Percentiles rank a stretch among this genome's conserved stretches.
Conservation (phyloP, 257 asterid species). For the Jacaranda copaia region DNA sequence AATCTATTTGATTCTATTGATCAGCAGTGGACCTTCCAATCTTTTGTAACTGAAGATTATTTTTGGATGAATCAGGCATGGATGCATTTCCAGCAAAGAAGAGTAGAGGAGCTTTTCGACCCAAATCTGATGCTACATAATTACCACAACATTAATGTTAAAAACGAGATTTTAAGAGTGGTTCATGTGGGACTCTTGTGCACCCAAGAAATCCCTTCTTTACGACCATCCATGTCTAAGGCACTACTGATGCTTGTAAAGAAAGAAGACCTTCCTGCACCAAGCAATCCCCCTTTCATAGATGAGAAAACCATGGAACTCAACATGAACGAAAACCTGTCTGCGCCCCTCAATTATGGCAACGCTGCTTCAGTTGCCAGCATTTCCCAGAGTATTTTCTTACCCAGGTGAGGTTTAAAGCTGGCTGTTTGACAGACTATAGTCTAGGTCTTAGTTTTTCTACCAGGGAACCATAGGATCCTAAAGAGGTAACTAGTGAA, state of each 20-base stretch:
- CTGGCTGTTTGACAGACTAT: too few species aligned
- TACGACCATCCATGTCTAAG: conserved; percentile 73
- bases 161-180: conserved; percentile 56
- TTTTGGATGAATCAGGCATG: conserved; percentile 52
- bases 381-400: conserved; percentile 67
- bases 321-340: conserved; percentile 35
- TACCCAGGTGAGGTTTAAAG: conserved; percentile 56
- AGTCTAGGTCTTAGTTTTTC: too few species aligned
- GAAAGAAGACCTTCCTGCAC: conserved; percentile 70
- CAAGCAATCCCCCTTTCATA: conserved; percentile 74
- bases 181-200: conserved; percentile 77
- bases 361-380: conserved; percentile 57
- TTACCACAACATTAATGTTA: conserved; percentile 41
- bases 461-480: too few species aligned
- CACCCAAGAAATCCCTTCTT: conserved; percentile 64
- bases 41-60: background rate
- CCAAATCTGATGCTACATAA: conserved; percentile 62
- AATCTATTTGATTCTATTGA: background rate
- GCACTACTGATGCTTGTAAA: conserved; percentile 68
- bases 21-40: background rate
- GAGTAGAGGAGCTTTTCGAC: conserved; percentile 63
- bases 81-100: conserved; percentile 66
- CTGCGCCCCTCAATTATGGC: conserved; percentile 28
- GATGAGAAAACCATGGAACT: conserved; percentile 70
- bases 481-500: too few species aligned